Conservation (phyloP, 2,329 filamentous ascomycete species). For the Lachnellula subtilissima region DNA sequence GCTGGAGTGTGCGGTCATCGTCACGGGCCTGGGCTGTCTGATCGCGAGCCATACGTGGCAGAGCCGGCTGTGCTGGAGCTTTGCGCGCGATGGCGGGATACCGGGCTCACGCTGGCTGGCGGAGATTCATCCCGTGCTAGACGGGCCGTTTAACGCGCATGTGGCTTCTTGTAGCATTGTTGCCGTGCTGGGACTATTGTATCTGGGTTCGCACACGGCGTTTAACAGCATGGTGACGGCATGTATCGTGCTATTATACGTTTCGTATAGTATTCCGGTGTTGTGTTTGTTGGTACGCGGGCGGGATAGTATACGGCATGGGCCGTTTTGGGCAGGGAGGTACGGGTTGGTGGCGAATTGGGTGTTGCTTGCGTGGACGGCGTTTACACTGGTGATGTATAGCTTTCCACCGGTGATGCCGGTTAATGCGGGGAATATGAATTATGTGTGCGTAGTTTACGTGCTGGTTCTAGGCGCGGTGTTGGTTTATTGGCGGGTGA, state of each 20-base stretch:
- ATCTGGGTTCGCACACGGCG: conserved; percentile 40
- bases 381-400: conserved; percentile 54
- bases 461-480: conserved; percentile 22
- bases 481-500: conserved; percentile 24
- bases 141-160: conserved; percentile 38
- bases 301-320: conserved; percentile 52
- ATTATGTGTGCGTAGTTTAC: conserved; percentile 31
- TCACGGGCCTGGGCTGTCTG: conserved; percentile 45
- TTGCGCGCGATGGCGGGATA: conserved; percentile 55
- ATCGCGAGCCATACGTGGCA: conserved; percentile 52
- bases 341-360: conserved; percentile 56
- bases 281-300: conserved; percentile 34
- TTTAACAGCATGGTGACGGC: conserved; percentile 43
- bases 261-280: conserved; percentile 42
- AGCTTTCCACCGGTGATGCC: conserved; percentile 33
- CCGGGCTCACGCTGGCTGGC: conserved; percentile 49
- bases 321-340: conserved; percentile 51
- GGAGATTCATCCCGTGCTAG: conserved; percentile 28
- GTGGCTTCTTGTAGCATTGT: conserved; percentile 32
- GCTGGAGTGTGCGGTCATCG: conserved; percentile 47
- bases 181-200: conserved; percentile 38
- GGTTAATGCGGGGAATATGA: conserved; percentile 29
- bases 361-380: conserved; percentile 50
- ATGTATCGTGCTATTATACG: conserved; percentile 43
- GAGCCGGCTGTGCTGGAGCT: conserved; percentile 54